These are phyloP conservation scores for Pichia sp. DNA, from an alignment of 1,139 yeast genomes.

Conservation along the genomic window DNA sequence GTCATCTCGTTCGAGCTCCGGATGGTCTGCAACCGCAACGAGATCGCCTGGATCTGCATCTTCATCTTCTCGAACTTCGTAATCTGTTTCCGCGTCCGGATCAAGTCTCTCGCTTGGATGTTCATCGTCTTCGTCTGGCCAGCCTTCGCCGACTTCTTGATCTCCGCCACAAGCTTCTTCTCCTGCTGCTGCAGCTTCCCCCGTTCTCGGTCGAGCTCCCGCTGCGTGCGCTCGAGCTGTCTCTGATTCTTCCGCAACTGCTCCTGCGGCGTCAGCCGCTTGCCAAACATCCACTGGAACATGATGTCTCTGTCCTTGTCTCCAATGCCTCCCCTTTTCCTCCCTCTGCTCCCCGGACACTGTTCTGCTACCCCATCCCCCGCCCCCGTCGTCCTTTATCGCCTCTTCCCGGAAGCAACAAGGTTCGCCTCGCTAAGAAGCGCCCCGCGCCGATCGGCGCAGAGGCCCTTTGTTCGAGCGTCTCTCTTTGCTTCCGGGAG, in stretches of 20 bases:
- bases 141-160: conserved; percentile 83
- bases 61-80: conserved; percentile 91
- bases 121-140: conserved; percentile 89
- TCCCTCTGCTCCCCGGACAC: not conserved
- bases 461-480: not conserved
- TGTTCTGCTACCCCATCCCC: not conserved
- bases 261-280: conserved; percentile 91
- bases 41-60: conserved; percentile 92
- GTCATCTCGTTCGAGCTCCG: conserved; percentile 96
- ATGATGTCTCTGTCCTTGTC: conserved; percentile 35
- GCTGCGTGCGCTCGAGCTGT: conserved; percentile 87
- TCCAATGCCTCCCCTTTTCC: conserved; percentile 21
- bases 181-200: conserved; percentile 85
- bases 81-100: conserved; percentile 71
- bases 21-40: conserved; percentile 83
- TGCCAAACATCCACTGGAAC: conserved; percentile 95
- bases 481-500: not conserved
- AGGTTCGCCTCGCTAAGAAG: no score
- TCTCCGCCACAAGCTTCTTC: conserved; percentile 77
- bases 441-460: conserved; percentile 5
- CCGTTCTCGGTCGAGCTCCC: conserved; percentile 87
- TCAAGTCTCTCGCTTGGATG: conserved; percentile 92
- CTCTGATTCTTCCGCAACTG: conserved; percentile 89
- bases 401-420: no score
- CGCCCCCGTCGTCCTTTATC: not conserved